Evolutionary conservation across 192 early-diverging fungal species (phyloP), one percentile per base, ranked within the genome.

Genomic region (Coemansia sp.): DNA sequence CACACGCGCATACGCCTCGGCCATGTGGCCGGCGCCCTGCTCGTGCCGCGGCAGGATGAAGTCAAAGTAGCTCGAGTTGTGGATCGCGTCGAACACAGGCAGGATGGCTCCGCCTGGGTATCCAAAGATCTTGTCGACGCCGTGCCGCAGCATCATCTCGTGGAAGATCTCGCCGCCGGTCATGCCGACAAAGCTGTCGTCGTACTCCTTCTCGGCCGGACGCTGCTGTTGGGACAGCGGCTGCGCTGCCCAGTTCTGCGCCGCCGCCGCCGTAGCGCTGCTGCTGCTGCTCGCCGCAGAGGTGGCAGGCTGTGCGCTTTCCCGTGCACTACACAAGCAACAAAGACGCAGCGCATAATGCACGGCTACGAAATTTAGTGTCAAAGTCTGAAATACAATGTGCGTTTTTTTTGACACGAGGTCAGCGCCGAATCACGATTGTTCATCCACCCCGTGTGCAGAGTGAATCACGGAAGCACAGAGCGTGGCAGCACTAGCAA

Each of bases 21-120:
- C 94, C 91, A 97, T 97, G 66, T 98, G 96, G 6, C 96, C 96
- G 25, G 94, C 95, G 57, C 96, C 96, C 74, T 98, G 96, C 68
- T 98, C 96, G 64, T 97, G 95, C 66, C 96, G 80, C 49, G 96
- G 95, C 41, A 98, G 83, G 59, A 98, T 83, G 79, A 97, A 98
- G 63, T 98, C 85, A 78, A 98, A 98, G 68, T 98, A 89, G 52
- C 86, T 85, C 45, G 88, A 91, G 68, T 97, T 87, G 82, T 98
- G 85, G 73, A 98, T 98, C 42, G 96, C 96, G 75, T 98, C 96
- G 71, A 95, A 97, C 9, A 98, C 95, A 9, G 96, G 96, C 63
- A 98, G 83, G 71, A 98, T 98, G 8, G 96, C 96, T 40, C 96
- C 95, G 55, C 95, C 96, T 19, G 96, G 96, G 69, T 98, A 98